Evolutionary conservation across 352 stramenopile species (phyloP).

Genomic region (Elongisporangium undulatum): DNA sequence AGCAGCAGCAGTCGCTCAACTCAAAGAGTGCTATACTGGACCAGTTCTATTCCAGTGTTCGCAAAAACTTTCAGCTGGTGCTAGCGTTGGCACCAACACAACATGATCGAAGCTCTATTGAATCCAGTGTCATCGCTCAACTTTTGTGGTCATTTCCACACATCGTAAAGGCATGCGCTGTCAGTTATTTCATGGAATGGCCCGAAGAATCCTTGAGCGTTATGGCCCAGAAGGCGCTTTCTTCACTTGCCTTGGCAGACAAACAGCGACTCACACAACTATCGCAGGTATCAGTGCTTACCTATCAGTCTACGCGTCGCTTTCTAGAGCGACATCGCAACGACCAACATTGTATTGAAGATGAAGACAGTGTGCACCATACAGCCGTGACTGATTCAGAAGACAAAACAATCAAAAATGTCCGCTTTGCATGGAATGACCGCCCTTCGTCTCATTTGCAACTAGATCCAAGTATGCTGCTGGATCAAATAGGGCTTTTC

Average conservation of each 20-base stretch:
- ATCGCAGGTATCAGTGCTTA: conserved; percentile 28
- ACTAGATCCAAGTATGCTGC: conserved; percentile 41
- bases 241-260: conserved; percentile 10
- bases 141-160: conserved; percentile 39
- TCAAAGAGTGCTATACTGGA: conserved; percentile 47
- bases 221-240: conserved; percentile 41
- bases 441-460: conserved; percentile 11
- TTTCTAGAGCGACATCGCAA: conserved; percentile 7
- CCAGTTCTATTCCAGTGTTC: conserved; percentile 39
- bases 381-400: not conserved
- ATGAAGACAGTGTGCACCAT: not conserved
- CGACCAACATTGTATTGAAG: not conserved
- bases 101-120: not conserved
- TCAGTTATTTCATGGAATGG: conserved; percentile 43
- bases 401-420: not conserved
- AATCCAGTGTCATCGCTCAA: conserved; percentile 7
- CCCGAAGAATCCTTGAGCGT: conserved; percentile 29
- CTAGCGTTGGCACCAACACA: conserved; percentile 27
- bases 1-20: conserved; percentile 9
- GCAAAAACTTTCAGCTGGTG: conserved; percentile 50
- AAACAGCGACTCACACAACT: conserved; percentile 27
- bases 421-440: conserved; percentile 2
- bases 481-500: conserved; percentile 55
- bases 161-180: conserved; percentile 29
- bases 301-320: conserved; percentile 28